A percentile compares a stretch with the other conserved stretches of the same genome.
These are phyloP conservation scores for Mycena rosella DNA, from an alignment of 768 basidiomycete species.

Conservation along the genomic window DNA sequence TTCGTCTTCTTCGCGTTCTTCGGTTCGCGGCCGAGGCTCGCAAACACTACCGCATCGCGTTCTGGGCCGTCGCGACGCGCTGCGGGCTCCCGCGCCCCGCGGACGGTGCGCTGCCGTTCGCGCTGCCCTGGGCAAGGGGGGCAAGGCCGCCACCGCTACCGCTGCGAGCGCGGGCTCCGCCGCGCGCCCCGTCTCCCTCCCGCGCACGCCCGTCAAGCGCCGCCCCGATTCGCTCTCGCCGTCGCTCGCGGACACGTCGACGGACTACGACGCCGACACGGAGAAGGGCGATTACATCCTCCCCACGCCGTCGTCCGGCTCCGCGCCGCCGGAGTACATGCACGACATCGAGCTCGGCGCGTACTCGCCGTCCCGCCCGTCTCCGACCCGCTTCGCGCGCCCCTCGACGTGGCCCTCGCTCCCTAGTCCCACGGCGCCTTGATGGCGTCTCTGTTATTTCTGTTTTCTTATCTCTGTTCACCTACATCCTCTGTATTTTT, in stretches of 20 bases:
- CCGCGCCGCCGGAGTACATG: constrained; percentile 8
- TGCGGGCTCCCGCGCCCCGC: background rate
- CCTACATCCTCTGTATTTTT: background rate
- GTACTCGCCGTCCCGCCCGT: background rate
- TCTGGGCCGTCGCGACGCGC: constrained; percentile 18
- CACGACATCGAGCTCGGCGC: constrained; percentile 1
- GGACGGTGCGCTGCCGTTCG: background rate
- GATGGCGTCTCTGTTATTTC: background rate
- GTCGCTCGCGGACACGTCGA: constrained; percentile 9
- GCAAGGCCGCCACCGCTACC: too few relatives aligned
- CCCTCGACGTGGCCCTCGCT: constrained; percentile 7
- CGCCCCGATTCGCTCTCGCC: constrained; percentile 6
- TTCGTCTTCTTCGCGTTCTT: constrained; percentile 70
- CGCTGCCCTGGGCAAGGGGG: background rate
- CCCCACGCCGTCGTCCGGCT: background rate
- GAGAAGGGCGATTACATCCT: background rate
- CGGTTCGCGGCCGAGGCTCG: constrained; percentile 68
- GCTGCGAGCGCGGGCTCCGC: too few relatives aligned
- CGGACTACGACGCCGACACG: background rate
- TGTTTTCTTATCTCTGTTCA: background rate
- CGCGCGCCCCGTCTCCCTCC: constrained; percentile 6
- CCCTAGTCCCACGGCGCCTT: background rate
- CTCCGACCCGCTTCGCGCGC: background rate
- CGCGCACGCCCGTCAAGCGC: constrained; percentile 8
- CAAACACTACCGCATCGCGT: constrained; percentile 50